phyloP scores from a whole-genome alignment of 495 filamentous ascomycete species.

The Neurospora tetraspora region DNA sequence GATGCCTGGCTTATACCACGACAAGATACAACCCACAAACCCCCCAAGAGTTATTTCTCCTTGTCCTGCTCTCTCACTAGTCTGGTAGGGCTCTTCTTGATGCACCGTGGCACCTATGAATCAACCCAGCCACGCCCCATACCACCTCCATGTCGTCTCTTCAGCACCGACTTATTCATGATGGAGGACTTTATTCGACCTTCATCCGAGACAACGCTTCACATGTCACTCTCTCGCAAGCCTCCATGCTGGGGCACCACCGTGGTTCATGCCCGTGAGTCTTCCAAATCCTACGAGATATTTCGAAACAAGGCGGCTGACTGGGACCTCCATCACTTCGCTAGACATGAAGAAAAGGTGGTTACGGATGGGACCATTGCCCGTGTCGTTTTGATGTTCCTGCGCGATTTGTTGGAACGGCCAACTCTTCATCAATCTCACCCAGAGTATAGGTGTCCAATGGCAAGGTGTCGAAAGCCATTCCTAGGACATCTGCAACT shows the following conservation, averaged over 20 bases:
- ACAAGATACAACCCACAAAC: slow-evolving; percentile 10
- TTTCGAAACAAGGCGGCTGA: slow-evolving; percentile 3
- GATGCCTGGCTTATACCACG: not conserved
- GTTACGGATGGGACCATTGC: slow-evolving; percentile 20
- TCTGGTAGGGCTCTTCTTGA: slow-evolving; percentile 23
- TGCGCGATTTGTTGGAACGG: slow-evolving; percentile 25
- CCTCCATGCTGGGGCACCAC: slow-evolving; percentile 13
- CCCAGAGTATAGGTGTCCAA: slow-evolving; percentile 17
- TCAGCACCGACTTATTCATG: slow-evolving; percentile 22
- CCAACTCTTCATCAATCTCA: slow-evolving; percentile 11
- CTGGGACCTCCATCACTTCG: not conserved
- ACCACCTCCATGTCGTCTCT: slow-evolving; percentile 23
- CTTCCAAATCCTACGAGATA: not conserved
- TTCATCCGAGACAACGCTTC: slow-evolving; percentile 14
- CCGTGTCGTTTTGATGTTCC: slow-evolving; percentile 25
- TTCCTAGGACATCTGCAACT: slow-evolving; percentile 18
- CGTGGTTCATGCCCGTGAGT: slow-evolving; percentile 24
- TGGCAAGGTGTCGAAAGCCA: slow-evolving; percentile 18
- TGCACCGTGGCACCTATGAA: slow-evolving; percentile 13
- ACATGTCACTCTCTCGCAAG: slow-evolving; percentile 9
- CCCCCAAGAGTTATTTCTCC: slow-evolving; percentile 12
- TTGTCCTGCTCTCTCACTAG: slow-evolving; percentile 17
- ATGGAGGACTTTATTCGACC: slow-evolving; percentile 17
- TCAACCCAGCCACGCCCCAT: slow-evolving; percentile 19
- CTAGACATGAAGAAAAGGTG: slow-evolving; percentile 25